Evolutionary conservation across 2,329 filamentous ascomycete genomes (phyloP).

Genomic region (Lasiodiplodia hormozganensis): DNA sequence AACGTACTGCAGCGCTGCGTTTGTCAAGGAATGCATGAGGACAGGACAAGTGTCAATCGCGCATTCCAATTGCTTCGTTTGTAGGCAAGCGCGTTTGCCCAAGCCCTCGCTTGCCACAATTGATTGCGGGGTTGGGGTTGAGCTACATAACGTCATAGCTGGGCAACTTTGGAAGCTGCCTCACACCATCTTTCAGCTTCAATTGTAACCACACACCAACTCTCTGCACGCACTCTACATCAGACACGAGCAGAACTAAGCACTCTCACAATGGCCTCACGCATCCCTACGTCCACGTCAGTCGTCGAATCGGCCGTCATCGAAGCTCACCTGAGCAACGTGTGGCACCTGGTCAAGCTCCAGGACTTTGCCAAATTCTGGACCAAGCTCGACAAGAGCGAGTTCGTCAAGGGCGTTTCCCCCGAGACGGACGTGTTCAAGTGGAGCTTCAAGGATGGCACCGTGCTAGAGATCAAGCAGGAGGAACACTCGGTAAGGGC

Average conservation of each 20-base stretch:
- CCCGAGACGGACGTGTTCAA: conserved; percentile 72
- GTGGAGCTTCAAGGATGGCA: conserved; percentile 76
- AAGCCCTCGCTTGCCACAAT: conserved; percentile 21
- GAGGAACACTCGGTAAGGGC: conserved; percentile 72
- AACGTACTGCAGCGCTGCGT: neutral
- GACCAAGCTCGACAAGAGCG: conserved; percentile 66
- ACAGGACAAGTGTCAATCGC: neutral
- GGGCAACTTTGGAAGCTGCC: conserved; percentile 4
- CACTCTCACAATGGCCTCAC: conserved; percentile 24
- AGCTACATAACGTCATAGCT: conserved; percentile 22
- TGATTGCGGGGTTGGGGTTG: conserved; percentile 20
- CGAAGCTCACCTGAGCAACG: conserved; percentile 67
- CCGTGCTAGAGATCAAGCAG: conserved; percentile 74
- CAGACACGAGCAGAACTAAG: neutral
- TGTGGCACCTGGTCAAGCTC: conserved; percentile 80
- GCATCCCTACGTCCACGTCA: conserved; percentile 70
- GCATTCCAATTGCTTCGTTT: neutral
- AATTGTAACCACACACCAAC: neutral
- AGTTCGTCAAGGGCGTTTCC: conserved; percentile 68
- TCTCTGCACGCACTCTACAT: neutral
- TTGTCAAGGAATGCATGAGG: neutral
- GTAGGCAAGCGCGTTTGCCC: neutral
- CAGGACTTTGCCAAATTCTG: conserved; percentile 73
- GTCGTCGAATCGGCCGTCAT: conserved; percentile 73
- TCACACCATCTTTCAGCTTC: conserved; percentile 3